These are phyloP conservation scores for Pyrenochaeta sp. DNA, from an alignment of 2,329 filamentous ascomycete species.

Conservation along the genomic window DNA sequence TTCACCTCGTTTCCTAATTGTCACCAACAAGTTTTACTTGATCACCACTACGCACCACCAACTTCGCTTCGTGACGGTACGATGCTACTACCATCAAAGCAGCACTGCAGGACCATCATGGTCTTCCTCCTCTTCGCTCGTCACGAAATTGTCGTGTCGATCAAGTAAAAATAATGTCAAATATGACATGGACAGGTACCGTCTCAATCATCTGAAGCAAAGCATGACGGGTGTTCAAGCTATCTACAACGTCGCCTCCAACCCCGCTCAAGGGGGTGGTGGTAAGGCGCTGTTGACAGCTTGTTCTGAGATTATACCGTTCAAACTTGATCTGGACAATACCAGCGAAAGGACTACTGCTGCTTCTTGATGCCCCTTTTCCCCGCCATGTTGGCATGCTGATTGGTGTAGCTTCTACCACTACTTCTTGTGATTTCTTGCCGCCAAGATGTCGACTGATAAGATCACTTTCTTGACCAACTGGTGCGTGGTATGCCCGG, in stretches of 20 bases:
- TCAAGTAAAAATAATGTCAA: slow-evolving; percentile 21
- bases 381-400: slow-evolving; percentile 37
- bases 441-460: slow-evolving; percentile 75
- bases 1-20: not conserved
- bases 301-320: slow-evolving; percentile 62
- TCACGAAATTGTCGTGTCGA: slow-evolving; percentile 4
- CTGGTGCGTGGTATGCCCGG: slow-evolving; percentile 64
- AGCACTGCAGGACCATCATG: slow-evolving; percentile 9
- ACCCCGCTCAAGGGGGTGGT: not conserved
- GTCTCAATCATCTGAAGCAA: slow-evolving; percentile 29
- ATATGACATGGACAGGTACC: slow-evolving; percentile 24
- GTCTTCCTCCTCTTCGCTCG: slow-evolving; percentile 7
- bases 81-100: slow-evolving; percentile 19
- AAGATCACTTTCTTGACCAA: slow-evolving; percentile 88
- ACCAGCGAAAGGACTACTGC: slow-evolving; percentile 85
- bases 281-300: not conserved
- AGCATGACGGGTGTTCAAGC: slow-evolving; percentile 32
- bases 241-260: not conserved
- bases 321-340: slow-evolving; percentile 88
- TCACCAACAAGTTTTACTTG: not conserved
- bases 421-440: slow-evolving; percentile 43
- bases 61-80: slow-evolving; percentile 14
- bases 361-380: slow-evolving; percentile 63
- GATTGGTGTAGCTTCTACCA: slow-evolving; percentile 51
- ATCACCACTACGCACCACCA: not conserved